These are phyloP conservation scores for Penicillium salamii DNA, from an alignment of 495 filamentous ascomycete species.

Conservation along the genomic window DNA sequence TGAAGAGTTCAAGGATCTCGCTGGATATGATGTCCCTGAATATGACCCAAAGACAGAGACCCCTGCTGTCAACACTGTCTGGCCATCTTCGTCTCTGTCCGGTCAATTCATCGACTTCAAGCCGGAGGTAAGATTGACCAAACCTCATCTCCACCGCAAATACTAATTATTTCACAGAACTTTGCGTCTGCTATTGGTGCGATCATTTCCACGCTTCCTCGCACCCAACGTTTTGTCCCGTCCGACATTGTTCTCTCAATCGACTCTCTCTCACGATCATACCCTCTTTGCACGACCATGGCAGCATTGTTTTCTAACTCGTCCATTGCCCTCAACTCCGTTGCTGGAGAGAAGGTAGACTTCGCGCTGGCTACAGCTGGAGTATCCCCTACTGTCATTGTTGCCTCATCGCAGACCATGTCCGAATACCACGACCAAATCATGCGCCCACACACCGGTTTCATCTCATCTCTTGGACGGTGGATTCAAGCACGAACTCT, in stretches of 20 bases:
- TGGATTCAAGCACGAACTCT: conserved; percentile 68
- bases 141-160: background rate
- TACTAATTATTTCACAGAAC: conserved; percentile 49
- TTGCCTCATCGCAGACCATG: conserved; percentile 74
- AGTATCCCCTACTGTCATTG: conserved; percentile 78
- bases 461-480: conserved; percentile 57
- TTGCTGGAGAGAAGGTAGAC: conserved; percentile 67
- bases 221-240: conserved; percentile 63
- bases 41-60: conserved; percentile 49
- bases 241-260: conserved; percentile 86
- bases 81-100: conserved; percentile 49
- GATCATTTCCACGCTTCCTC: conserved; percentile 72
- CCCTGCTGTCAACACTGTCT: conserved; percentile 56
- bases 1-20: conserved; percentile 52
- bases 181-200: conserved; percentile 75
- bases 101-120: conserved; percentile 76
- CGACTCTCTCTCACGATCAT: conserved; percentile 73
- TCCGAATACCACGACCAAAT: conserved; percentile 59
- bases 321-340: conserved; percentile 85
- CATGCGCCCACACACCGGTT: conserved; percentile 47
- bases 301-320: conserved; percentile 80
- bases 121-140: conserved; percentile 47
- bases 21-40: conserved; percentile 47
- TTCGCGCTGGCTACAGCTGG: conserved; percentile 67
- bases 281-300: conserved; percentile 76